These are phyloP conservation scores for Globisporangium abappressorium DNA, from an alignment of 352 stramenopile species.

Conservation along the genomic window DNA sequence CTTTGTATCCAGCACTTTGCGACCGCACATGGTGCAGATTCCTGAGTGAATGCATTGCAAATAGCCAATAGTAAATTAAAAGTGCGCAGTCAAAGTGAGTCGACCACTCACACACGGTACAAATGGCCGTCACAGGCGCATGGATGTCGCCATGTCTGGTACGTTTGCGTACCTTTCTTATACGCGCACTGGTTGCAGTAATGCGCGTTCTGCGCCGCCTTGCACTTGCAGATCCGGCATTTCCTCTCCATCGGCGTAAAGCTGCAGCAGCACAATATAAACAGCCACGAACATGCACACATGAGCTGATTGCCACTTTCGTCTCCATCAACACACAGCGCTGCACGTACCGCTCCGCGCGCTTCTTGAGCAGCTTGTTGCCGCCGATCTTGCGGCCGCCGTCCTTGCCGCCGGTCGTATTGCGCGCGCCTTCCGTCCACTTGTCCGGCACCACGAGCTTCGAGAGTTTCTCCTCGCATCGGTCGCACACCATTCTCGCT, in stretches of 20 bases:
- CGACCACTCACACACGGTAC: not conserved
- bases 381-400: slow-evolving; percentile 38
- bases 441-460: slow-evolving; percentile 76
- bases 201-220: slow-evolving; percentile 46
- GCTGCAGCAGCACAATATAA: slow-evolving; percentile 16
- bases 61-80: too few relatives aligned
- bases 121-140: not conserved
- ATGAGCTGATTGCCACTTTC: not conserved
- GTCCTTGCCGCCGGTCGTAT: slow-evolving; percentile 53
- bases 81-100: not conserved
- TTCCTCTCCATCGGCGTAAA: slow-evolving; percentile 48
- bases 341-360: slow-evolving; percentile 29
- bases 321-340: not conserved
- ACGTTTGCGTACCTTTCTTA: slow-evolving; percentile 53
- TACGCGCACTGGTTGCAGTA: slow-evolving; percentile 80
- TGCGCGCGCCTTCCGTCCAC: slow-evolving; percentile 64
- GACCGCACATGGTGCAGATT: slow-evolving; percentile 71
- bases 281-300: slow-evolving; percentile 2
- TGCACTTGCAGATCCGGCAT: slow-evolving; percentile 68
- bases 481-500: slow-evolving; percentile 60
- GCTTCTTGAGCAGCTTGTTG: slow-evolving; percentile 50
- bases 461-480: slow-evolving; percentile 75
- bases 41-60: slow-evolving; percentile 15
- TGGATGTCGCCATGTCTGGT: not conserved
- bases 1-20: slow-evolving; percentile 59